Evolutionary conservation across 225 moss, liverwort and hornwort genomes (phyloP).

Genomic region (Physcomitrellopsis africana): DNA sequence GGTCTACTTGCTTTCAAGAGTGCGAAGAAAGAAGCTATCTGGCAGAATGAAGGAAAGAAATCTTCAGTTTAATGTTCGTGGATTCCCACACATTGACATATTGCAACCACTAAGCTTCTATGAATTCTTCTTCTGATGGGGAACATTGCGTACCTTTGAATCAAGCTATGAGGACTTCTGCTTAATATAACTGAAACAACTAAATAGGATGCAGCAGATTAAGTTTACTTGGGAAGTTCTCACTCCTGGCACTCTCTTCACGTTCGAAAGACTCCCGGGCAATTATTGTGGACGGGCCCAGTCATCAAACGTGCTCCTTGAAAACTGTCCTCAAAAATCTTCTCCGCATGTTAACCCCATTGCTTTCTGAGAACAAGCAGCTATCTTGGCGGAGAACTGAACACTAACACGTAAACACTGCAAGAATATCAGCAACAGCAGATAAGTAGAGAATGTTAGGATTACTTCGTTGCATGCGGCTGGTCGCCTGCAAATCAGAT

Average conservation of each 20-base stretch:
- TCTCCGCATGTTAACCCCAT: not conserved
- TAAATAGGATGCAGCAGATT: not conserved
- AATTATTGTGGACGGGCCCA: not conserved
- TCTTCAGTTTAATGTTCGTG: not conserved
- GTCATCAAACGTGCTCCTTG: not conserved
- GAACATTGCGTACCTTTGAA: not conserved
- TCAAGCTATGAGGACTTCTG: not conserved
- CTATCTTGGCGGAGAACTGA: conserved; percentile 7
- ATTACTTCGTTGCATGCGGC: not conserved
- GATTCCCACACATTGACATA: no score
- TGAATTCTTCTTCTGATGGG: no score
- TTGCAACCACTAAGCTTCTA: no score
- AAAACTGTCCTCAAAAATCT: not conserved
- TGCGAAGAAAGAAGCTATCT: conserved; percentile 5
- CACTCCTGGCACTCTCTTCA: not conserved
- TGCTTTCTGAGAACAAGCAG: conserved; percentile 10
- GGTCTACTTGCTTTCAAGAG: not conserved
- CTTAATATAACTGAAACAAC: not conserved
- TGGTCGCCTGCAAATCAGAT: not conserved
- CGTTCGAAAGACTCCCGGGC: not conserved
- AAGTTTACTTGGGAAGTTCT: conserved; percentile 26
- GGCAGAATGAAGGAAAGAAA: not conserved
- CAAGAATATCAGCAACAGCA: not conserved
- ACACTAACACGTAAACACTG: not conserved
- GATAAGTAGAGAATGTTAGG: not conserved